phyloP scores from a whole-genome alignment of 495 filamentous ascomycete genomes.

The Penicillium cosmopolitanum region DNA sequence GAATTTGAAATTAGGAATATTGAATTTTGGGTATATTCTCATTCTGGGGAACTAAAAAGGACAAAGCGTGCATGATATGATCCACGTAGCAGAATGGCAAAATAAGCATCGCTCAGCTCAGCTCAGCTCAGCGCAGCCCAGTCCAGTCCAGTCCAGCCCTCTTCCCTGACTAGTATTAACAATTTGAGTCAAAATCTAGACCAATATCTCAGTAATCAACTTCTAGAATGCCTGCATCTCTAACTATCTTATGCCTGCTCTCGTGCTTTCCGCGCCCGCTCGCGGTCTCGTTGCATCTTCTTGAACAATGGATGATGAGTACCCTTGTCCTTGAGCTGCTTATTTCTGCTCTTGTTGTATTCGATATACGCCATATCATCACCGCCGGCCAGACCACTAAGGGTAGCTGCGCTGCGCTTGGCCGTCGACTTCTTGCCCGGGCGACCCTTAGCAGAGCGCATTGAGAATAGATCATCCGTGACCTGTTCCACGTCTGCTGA shows the following conservation, averaged over 20 bases:
- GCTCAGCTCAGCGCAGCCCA: neutral
- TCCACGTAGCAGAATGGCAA: neutral
- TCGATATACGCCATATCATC: slow-evolving; percentile 98
- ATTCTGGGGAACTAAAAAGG: neutral
- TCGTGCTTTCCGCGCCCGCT: slow-evolving; percentile 60
- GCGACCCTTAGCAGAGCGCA: slow-evolving; percentile 47
- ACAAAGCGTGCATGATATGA: neutral
- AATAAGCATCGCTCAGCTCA: neutral
- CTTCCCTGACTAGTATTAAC: neutral
- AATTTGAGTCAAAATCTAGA: neutral
- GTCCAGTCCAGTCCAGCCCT: too few species aligned
- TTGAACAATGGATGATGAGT: slow-evolving; percentile 70
- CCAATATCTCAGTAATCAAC: neutral
- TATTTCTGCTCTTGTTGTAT: slow-evolving; percentile 74
- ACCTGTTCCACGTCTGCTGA: slow-evolving; percentile 77
- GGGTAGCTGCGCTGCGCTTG: slow-evolving; percentile 78
- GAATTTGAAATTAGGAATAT: neutral
- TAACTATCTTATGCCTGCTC: slow-evolving; percentile 19
- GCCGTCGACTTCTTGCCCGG: slow-evolving; percentile 54
- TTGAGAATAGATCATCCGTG: slow-evolving; percentile 82
- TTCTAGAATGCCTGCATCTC: neutral
- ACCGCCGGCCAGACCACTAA: slow-evolving; percentile 84
- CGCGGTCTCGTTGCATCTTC: slow-evolving; percentile 78
- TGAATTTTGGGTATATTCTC: neutral
- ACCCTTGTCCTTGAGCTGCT: slow-evolving; percentile 76